Base-by-base conservation (phyloP, 257 asterid species). In the Mitragyna speciosa region DNA sequence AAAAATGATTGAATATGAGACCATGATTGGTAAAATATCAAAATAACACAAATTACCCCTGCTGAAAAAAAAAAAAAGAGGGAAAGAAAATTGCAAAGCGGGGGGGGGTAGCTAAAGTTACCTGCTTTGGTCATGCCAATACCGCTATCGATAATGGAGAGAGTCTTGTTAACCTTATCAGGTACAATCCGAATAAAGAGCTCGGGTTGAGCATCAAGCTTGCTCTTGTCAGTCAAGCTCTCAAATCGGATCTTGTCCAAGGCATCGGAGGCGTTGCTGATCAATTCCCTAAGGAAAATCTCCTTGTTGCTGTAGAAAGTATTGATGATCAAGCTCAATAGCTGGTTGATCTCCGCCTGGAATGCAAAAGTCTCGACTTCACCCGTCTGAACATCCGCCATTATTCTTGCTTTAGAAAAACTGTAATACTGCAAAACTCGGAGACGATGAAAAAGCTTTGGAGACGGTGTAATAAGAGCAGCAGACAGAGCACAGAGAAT, bases 71-170 rank as follows among this genome's bases (percentile, higher is more conserved):
- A 28, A 4, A 17, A 2, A 67, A 67, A 12, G 7, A 67, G 7
- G 33, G 15, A 26, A 36, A 36, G 41, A 36, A 36, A 36, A 36
- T 4, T 36, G 41, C 41, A 36, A 36, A 36, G 41, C 41, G 4
- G 7, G 49, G 49, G 3, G 7, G 49, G 49, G 49, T 45, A 45
- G 49, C 11, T 6, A 3, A 41, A 0, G 41, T 14, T 87, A 93
- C 96, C 97, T 80, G 96, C 97, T 93, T 93, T 93, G 20, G 97
- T 91, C 97, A 92, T 92, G 82, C 97, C 97, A 36, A 92, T 52
- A 20, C 97, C 96, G 63, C 97, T 93, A 22, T 93, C 96, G 31
- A 91, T 89, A 47, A 93, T 89, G 26, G 95, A 84, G 28, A 93
- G 89, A 12, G 96, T 93, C 85, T 90, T 93, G 82, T 88, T 93